A percentile compares a stretch with the other conserved stretches of the same genome.
These are phyloP conservation scores for Mucor circinelloides DNA, from an alignment of 371 early-diverging fungal species.

Conservation along the genomic window DNA sequence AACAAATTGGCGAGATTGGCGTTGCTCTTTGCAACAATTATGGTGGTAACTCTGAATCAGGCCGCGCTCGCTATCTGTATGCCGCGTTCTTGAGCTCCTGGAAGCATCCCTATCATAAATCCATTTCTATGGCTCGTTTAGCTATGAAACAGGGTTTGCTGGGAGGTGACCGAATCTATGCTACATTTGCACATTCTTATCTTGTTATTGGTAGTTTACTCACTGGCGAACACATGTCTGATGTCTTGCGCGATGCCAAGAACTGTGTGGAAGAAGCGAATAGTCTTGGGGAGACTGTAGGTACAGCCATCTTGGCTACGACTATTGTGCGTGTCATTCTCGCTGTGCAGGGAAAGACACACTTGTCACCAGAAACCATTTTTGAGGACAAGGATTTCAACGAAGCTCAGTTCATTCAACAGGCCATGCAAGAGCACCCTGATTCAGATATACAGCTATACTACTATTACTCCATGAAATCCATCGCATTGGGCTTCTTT, in stretches of 20 bases:
- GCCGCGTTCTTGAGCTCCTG: conserved; percentile 40
- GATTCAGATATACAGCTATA: conserved; percentile 6
- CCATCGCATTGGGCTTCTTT: conserved; percentile 32
- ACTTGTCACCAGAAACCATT: conserved; percentile 26
- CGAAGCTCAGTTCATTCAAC: conserved; percentile 29
- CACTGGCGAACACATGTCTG: conserved; percentile 37
- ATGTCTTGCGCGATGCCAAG: conserved; percentile 41
- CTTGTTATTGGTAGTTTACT: conserved; percentile 37
- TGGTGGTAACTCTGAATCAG: conserved; percentile 47
- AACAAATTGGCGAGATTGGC: conserved; percentile 45
- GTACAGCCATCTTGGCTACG: conserved; percentile 28
- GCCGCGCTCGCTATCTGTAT: conserved; percentile 39
- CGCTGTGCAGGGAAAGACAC: conserved; percentile 48
- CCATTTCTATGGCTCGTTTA: conserved; percentile 37
- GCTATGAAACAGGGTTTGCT: conserved; percentile 45
- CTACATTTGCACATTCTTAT: conserved; percentile 44
- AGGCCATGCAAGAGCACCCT: neutral
- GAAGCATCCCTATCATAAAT: conserved; percentile 43
- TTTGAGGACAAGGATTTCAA: conserved; percentile 45
- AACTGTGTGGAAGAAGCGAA: conserved; percentile 35
- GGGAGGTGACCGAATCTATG: conserved; percentile 46
- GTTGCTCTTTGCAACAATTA: conserved; percentile 41
- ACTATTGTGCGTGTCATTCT: conserved; percentile 38
- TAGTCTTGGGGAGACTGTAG: conserved; percentile 29
- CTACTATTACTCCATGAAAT: conserved; percentile 42